Conservation (phyloP, 306 rosid species). For the Dalbergia oliveri region DNA sequence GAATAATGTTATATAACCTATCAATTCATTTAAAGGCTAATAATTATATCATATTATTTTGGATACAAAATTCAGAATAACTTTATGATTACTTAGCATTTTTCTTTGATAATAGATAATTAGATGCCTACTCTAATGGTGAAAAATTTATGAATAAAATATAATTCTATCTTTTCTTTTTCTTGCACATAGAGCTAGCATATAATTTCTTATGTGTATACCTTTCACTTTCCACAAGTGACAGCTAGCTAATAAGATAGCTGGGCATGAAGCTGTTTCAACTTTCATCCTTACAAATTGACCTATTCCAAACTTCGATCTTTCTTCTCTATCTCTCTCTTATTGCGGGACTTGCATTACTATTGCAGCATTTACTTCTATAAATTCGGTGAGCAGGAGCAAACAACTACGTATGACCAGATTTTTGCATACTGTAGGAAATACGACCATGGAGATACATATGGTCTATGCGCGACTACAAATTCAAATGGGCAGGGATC, state of each 20-base stretch:
- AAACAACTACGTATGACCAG: slow-evolving; percentile 4
- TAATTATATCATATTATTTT: too few relatives aligned
- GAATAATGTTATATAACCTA: too few relatives aligned
- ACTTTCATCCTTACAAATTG: slow-evolving; percentile 43
- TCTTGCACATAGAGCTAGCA: background rate
- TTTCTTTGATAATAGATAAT: too few relatives aligned
- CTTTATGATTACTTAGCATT: too few relatives aligned
- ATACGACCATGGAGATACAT: background rate
- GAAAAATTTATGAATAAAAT: too few relatives aligned
- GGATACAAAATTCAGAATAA: too few relatives aligned
- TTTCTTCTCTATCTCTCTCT: slow-evolving; percentile 12
- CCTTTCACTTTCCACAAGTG: slow-evolving; percentile 47
- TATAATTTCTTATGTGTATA: background rate
- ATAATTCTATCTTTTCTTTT: too few relatives aligned
- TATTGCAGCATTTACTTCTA: slow-evolving; percentile 38
- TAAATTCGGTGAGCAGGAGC: slow-evolving; percentile 41
- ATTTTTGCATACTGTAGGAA: slow-evolving; percentile 13
- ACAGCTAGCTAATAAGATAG: slow-evolving; percentile 46
- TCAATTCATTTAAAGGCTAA: too few relatives aligned
- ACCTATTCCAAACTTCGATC: slow-evolving; percentile 42
- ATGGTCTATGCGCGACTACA: slow-evolving; percentile 3
- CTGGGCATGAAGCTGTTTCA: background rate
- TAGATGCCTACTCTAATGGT: too few relatives aligned
- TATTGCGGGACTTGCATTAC: background rate
- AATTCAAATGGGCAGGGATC: background rate